Base-by-base conservation (phyloP, 805 yeast genomes). In the Candida succiphila region DNA sequence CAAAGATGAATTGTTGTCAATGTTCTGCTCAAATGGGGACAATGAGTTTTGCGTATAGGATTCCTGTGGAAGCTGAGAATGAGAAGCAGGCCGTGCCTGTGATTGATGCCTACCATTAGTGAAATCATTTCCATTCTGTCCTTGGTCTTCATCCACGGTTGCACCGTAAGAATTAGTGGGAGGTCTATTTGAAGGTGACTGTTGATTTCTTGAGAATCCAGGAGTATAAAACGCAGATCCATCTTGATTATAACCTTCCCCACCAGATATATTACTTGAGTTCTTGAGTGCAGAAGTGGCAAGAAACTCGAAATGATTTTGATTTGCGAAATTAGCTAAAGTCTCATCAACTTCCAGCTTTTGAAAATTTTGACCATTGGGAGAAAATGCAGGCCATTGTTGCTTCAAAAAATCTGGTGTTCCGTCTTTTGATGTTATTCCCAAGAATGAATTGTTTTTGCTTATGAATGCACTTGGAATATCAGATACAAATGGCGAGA, bases 221-320 rank as follows among this genome's bases (percentile, higher is more conserved):
- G 25, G n/a, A 16, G 18, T 27, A 25, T 16, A 22, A 12, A 7
- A 29, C 3, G 18, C 31, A 20, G 14, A 7, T 10, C 19, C 10
- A n/a, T 7, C 15, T 7, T 24, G 17, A 9, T 21, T 21, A 19
- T 20, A 29, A 29, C 19, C 31, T n/a, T 22, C 32, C 4, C 28
- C 34, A 2, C 34, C 21, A 12, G 27, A 24, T 12, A 40, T 25
- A 25, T 40, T 40, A 30, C 17, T 40, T 7, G 43, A 33, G 17
- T 36, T 38, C 29, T 40, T 40, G 8, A 39, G 18, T 4, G 44
- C 32, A 3, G 40, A 36, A 7, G 44, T 40, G 19, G 44, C 44
- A 9, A 40, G 30, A 23, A 40, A 38, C n/a, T 40, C 42, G 30
- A 40, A 40, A 21, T 40, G 38, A 23, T 40, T 36, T 25, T 33